Evolutionary conservation across 116 monocot species (phyloP).

Genomic region (Thalassia testudinum): DNA sequence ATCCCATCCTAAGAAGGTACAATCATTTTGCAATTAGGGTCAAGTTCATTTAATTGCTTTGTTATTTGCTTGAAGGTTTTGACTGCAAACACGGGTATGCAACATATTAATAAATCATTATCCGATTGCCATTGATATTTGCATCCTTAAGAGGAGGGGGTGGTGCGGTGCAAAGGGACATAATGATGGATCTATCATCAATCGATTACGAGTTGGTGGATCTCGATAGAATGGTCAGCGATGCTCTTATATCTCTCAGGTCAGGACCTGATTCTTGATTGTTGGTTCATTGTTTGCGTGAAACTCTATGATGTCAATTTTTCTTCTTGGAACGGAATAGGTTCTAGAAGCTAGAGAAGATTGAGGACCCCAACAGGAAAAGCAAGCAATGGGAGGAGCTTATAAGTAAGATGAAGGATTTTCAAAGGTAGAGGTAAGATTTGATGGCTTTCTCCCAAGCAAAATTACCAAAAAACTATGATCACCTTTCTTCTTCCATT

Average conservation of each 20-base stretch:
- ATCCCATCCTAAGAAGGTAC: too few species aligned
- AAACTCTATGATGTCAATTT: neutral
- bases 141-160: too few species aligned
- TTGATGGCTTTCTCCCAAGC: too few species aligned
- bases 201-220: constrained; percentile 35
- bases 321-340: constrained; percentile 34
- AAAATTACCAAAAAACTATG: too few species aligned
- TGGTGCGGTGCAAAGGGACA: too few species aligned
- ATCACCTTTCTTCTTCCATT: too few species aligned
- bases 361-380: constrained; percentile 48
- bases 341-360: constrained; percentile 77
- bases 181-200: constrained; percentile 12
- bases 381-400: constrained; percentile 85
- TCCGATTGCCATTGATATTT: too few species aligned
- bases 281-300: neutral
- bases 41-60: too few species aligned
- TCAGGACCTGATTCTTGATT: constrained; percentile 3
- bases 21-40: too few species aligned
- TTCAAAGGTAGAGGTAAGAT: constrained; percentile 53
- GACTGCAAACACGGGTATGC: too few species aligned
- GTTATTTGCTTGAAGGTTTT: too few species aligned
- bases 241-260: constrained; percentile 54
- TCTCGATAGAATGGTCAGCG: constrained; percentile 47
- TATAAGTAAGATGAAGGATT: constrained; percentile 77
- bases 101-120: too few species aligned